Base-by-base conservation (phyloP, 148 eudicot species). In the Pharnaceum exiguum region DNA sequence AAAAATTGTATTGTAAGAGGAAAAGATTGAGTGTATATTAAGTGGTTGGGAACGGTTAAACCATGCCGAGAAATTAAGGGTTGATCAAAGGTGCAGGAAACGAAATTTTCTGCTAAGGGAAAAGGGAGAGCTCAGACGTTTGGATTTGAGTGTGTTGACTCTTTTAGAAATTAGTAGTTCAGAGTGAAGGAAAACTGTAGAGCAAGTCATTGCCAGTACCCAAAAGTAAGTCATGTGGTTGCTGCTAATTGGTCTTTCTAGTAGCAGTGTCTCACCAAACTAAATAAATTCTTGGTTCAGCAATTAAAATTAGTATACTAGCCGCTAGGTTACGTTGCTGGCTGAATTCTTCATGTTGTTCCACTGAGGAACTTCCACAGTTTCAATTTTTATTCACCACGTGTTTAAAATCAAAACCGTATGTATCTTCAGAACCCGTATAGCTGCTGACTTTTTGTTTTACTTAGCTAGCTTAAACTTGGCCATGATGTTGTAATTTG, bases 41-140 rank as follows among this genome's bases (percentile, higher is more conserved):
- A 67, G 69, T 62, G 36, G 84, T 70, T 73, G 55, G 76, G 46
- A 48, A 70, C 47, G 63, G 84, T 76, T 67, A 42, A 70, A 57
- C 84, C 51, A 55, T 58, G 66, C 46, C 57, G 61, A 52, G 84
- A 79, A 79, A 60, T 27, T 60, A 42, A 18, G 29, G 59, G 18
- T 59, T 59, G 55, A 45, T 51, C 10, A 51, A 52, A 22, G 25
- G 44, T 32, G 31, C 7, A 51, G 51, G 45, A 55, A 51, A 67
- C 24, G 10, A 10, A 2, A 4, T 28, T 30, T 48, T 17, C n/a
- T 22, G 1, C 18, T 22, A 42, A 51, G 37, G 36, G 13, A 2
- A 26, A 18, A 32, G 7, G 4, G 4, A 2, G 32, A 15, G 2
- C 1, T 12, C 8, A 10, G 3, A 29, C 19, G 7, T 3, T 12